These are phyloP conservation scores for Xylaria palmicola DNA, from an alignment of 495 filamentous ascomycete species.

Conservation along the genomic window DNA sequence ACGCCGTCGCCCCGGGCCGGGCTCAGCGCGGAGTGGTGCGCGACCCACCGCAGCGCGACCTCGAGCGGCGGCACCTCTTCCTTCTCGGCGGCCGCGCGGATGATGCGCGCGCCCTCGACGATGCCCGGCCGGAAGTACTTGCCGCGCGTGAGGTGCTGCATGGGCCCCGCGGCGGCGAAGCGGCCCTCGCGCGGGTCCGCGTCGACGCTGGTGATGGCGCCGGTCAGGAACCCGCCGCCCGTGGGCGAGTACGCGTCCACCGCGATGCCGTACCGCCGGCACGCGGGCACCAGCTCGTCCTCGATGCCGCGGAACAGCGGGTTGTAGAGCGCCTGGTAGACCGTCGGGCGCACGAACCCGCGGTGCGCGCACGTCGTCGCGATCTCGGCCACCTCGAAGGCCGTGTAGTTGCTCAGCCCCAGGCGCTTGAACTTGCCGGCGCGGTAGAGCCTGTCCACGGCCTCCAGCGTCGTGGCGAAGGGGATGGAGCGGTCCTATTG, in stretches of 20 bases:
- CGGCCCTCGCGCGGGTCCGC: constrained; percentile 62
- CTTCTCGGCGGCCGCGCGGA: constrained; percentile 66
- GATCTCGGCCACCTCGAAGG: constrained; percentile 83
- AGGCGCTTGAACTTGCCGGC: constrained; percentile 77
- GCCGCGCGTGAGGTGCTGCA: constrained; percentile 55
- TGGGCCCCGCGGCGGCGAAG: constrained; percentile 50
- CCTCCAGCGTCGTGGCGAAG: constrained; percentile 69
- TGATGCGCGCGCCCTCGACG: constrained; percentile 66
- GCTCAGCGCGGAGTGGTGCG: constrained; percentile 70
- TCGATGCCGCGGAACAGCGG: constrained; percentile 67
- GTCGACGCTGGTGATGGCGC: constrained; percentile 53
- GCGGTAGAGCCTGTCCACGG: constrained; percentile 69
- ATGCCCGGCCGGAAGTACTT: constrained; percentile 72
- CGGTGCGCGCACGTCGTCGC: constrained; percentile 68
- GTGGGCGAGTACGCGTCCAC: constrained; percentile 79
- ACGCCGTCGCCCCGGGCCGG: constrained; percentile 69
- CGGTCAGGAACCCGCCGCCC: constrained; percentile 72
- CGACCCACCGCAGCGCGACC: constrained; percentile 71
- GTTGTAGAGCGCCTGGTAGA: constrained; percentile 67
- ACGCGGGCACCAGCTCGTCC: constrained; percentile 69
- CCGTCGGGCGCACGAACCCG: constrained; percentile 63
- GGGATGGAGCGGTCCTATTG: constrained; percentile 62
- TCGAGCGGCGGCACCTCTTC: constrained; percentile 69
- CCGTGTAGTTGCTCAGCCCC: constrained; percentile 74
- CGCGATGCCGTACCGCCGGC: constrained; percentile 72